phyloP scores from a whole-genome alignment of 1,139 yeast species.

The Diutina siamensis region DNA sequence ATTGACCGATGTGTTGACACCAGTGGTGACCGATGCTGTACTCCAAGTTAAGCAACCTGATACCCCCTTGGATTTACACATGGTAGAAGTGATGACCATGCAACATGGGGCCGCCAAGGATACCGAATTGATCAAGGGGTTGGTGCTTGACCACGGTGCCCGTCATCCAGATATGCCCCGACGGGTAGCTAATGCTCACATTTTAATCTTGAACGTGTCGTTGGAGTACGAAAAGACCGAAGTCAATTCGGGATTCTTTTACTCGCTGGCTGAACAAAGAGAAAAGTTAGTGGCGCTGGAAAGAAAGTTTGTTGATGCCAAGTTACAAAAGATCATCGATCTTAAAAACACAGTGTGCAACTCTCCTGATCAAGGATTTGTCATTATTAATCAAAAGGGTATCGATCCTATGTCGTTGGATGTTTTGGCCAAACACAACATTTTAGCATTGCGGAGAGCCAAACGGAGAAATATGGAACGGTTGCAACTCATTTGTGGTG shows the following conservation, averaged over 20 bases:
- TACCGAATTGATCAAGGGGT: slow-evolving; percentile 74
- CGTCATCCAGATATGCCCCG: slow-evolving; percentile 99
- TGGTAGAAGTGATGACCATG: slow-evolving; percentile 98
- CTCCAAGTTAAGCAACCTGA: slow-evolving; percentile 54
- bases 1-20: slow-evolving; percentile 70
- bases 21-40: slow-evolving; percentile 95
- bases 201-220: slow-evolving; percentile 84
- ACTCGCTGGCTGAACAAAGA: slow-evolving; percentile 91
- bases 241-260: slow-evolving; percentile 92
- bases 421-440: slow-evolving; percentile 84
- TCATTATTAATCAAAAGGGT: slow-evolving; percentile 95
- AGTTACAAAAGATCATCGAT: slow-evolving; percentile 81
- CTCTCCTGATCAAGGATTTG: slow-evolving; percentile 69
- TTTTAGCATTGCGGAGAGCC: slow-evolving; percentile 92
- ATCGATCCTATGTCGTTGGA: slow-evolving; percentile 98
- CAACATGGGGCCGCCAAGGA: slow-evolving; percentile 83
- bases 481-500: slow-evolving; percentile 91
- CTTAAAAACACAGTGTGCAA: slow-evolving; percentile 85
- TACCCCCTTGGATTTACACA: slow-evolving; percentile 69
- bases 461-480: slow-evolving; percentile 99
- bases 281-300: slow-evolving; percentile 92
- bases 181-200: slow-evolving; percentile 68
- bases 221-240: slow-evolving; percentile 97
- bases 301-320: slow-evolving; percentile 89
- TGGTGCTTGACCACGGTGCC: slow-evolving; percentile 96